A percentile compares a stretch with the other conserved stretches of the same genome.
Evolutionary conservation across 2,329 filamentous ascomycete species (phyloP).

Genomic region (Fonsecaea pugnacius): DNA sequence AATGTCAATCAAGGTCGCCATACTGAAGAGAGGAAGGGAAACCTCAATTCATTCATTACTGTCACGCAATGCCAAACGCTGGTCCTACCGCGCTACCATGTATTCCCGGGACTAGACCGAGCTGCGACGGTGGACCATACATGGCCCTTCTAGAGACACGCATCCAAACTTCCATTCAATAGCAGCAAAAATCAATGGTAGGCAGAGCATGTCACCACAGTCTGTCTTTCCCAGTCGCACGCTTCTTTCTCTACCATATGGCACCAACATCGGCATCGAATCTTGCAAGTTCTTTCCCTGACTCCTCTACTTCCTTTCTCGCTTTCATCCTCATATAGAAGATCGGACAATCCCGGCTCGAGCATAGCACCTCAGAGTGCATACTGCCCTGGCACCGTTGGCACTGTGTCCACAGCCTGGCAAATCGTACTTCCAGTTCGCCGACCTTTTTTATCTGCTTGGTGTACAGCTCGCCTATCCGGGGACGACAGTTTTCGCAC

Average conservation of each 20-base stretch:
- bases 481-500: constrained; percentile 80
- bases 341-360: constrained; percentile 93
- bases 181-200: background rate
- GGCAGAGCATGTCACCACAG: background rate
- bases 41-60: background rate
- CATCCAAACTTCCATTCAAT: background rate
- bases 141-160: background rate
- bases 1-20: background rate
- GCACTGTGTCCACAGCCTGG: constrained; percentile 95
- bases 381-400: constrained; percentile 97
- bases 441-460: constrained; percentile 86
- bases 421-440: constrained; percentile 91
- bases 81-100: background rate
- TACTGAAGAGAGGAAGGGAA: background rate
- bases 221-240: background rate
- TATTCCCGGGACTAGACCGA: background rate
- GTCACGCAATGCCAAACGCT: background rate
- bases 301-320: constrained; percentile 97
- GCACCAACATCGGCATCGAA: constrained; percentile 84
- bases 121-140: background rate
- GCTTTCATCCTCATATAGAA: constrained; percentile 99
- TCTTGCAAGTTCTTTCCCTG: constrained; percentile 81
- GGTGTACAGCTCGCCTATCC: constrained; percentile 90
- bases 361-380: constrained; percentile 98
- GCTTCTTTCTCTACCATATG: constrained; percentile 27